Percentiles rank a stretch among this genome's conserved stretches.
phyloP scores from a whole-genome alignment of 2,329 filamentous ascomycete genomes.

The Sporothrix protearum region DNA sequence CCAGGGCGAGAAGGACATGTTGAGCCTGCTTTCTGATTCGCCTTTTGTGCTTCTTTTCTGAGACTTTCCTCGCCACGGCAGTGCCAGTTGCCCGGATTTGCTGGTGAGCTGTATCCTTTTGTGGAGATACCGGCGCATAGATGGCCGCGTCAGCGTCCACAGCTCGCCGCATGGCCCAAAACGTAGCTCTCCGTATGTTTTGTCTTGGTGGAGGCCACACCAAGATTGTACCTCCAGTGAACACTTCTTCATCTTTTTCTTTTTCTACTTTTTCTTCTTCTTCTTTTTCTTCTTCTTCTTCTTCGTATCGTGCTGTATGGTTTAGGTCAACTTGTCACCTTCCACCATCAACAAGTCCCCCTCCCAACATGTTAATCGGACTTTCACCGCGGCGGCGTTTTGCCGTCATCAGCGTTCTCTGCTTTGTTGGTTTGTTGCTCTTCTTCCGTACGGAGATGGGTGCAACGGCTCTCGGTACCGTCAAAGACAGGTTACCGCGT shows the following conservation, averaged over 20 bases:
- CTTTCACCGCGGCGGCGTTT: neutral
- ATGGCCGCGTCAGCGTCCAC: neutral
- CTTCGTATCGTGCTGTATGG: neutral
- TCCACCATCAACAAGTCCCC: too few species aligned
- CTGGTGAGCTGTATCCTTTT: neutral
- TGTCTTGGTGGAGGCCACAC: neutral
- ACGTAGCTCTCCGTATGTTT: neutral
- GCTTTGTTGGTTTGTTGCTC: neutral
- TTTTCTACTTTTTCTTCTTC: too few species aligned
- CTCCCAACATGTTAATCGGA: neutral
- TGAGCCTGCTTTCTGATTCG: neutral
- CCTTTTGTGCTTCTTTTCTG: neutral
- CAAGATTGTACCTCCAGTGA: neutral
- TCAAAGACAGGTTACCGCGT: neutral
- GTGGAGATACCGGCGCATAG: neutral
- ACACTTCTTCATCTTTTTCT: neutral
- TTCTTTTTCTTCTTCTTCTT: neutral
- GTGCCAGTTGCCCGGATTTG: neutral
- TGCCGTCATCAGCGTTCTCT: neutral
- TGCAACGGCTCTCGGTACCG: neutral
- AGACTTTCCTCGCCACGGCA: neutral
- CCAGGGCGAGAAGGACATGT: neutral
- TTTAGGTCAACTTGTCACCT: neutral
- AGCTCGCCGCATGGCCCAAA: neutral
- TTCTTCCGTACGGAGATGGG: constrained; percentile 4